Evolutionary conservation across 148 eudicot species (phyloP).

Genomic region (Dianthus caryophyllus): DNA sequence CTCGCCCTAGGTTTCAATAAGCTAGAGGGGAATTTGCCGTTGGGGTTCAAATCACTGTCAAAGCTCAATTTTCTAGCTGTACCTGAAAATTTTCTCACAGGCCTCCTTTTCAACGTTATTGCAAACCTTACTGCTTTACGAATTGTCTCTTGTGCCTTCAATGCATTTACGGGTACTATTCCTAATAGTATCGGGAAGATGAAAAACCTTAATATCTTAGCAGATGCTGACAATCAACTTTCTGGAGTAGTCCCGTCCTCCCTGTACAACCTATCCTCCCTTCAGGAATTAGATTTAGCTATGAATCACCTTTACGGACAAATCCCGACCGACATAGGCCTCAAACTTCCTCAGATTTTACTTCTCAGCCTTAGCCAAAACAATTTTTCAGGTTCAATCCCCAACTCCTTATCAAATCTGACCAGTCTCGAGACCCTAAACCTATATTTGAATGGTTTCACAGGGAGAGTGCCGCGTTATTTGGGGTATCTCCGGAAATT

Average conservation of each 20-base stretch:
- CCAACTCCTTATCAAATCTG: slow-evolving; percentile 9
- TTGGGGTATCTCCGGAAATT: slow-evolving; percentile 7
- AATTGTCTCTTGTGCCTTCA: too few species aligned
- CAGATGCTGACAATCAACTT: neutral
- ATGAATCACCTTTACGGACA: slow-evolving; percentile 12
- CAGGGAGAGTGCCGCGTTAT: slow-evolving; percentile 15
- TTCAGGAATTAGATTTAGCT: neutral
- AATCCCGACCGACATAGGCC: neutral
- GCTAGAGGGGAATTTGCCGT: slow-evolving; percentile 31
- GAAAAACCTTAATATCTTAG: slow-evolving; percentile 8
- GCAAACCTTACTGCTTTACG: too few species aligned
- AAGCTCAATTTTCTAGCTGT: too few species aligned
- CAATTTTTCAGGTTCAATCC: slow-evolving; percentile 11
- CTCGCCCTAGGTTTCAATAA: slow-evolving; percentile 10
- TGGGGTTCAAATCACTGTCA: slow-evolving; percentile 16
- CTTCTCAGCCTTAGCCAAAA: neutral
- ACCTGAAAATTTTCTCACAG: too few species aligned
- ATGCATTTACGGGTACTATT: too few species aligned
- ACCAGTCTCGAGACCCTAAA: neutral
- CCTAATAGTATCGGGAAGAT: slow-evolving; percentile 19
- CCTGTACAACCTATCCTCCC: slow-evolving; percentile 28
- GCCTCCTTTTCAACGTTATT: too few species aligned
- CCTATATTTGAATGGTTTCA: neutral
- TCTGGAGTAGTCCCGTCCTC: slow-evolving; percentile 27
- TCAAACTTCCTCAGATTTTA: neutral